These are phyloP conservation scores for Begonia masoniana DNA, from an alignment of 306 rosid genomes.

Conservation along the genomic window DNA sequence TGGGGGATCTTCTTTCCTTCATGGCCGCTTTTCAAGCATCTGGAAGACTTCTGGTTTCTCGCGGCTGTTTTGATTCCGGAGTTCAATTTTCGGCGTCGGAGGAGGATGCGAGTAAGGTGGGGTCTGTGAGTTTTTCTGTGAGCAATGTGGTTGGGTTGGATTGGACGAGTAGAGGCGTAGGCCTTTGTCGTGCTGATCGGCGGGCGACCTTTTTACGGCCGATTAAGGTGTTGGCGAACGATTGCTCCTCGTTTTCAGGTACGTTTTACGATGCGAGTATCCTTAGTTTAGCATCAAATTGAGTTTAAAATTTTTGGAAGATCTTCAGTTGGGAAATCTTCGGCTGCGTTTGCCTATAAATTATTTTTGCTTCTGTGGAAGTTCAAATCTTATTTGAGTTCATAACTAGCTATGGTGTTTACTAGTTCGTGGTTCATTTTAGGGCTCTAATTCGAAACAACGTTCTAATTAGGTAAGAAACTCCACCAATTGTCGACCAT, in stretches of 20 bases:
- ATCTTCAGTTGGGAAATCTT: too few species aligned
- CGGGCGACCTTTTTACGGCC: neutral
- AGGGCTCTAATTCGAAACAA: neutral
- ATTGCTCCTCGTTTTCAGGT: neutral
- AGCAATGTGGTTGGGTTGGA: neutral
- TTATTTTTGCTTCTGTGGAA: too few species aligned
- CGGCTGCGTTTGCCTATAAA: too few species aligned
- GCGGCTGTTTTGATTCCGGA: neutral
- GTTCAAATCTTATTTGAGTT: neutral
- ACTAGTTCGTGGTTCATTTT: neutral
- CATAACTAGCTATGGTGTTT: neutral
- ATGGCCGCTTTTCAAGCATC: neutral
- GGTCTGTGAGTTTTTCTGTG: neutral
- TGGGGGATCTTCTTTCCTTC: neutral
- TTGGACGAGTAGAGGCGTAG: neutral
- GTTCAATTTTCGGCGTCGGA: neutral
- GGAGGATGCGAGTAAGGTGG: neutral
- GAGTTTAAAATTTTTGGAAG: too few species aligned
- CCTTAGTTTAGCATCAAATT: too few species aligned
- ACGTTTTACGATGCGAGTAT: too few species aligned
- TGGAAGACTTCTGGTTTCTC: neutral
- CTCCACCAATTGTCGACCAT: slow-evolving; percentile 32
- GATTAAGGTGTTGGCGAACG: neutral
- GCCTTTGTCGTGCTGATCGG: neutral
- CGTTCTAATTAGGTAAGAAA: slow-evolving; percentile 31